Base-by-base conservation (phyloP, 805 yeast genomes). In the Hermanozyma aechmeae region DNA sequence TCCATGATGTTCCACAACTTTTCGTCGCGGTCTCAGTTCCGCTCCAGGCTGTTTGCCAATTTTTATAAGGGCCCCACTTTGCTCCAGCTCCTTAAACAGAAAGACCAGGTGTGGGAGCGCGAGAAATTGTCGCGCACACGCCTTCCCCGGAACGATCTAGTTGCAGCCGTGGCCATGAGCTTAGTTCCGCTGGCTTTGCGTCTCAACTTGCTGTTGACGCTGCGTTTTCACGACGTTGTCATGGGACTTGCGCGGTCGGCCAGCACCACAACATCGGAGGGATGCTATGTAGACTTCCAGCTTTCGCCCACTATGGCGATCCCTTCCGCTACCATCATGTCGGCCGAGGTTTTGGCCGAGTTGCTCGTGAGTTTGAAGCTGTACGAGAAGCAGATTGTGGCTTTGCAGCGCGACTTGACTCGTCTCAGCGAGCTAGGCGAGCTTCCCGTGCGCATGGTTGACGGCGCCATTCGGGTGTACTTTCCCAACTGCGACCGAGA, bases 401-500 rank as follows among this genome's bases (percentile, higher is more conserved):
- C 59, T 21, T 53, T 76, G 18, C 51, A 61, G 37, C 46, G 55
- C 14, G 69, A 68, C 36, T 54, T 74, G 27, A 41, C 54, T 23
- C 46, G 48, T 25, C 58, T 73, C 22, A 58, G 73, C 34, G 71
- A 74, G 17, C 70, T 77, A 32, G 92, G 92, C 3, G 74, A 76
- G 37, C 68, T 76, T 38, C 85, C 82, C 6, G 58, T 79, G 31
- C 61, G 73, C 26, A 53, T 70, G 30, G 61, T 61, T 26, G 44
- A 53, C 22, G 48, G 55, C 9, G 55, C 61, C 17, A 34, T 42
- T 8, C 57, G 78, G 39, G 71, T 78, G 10, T 78, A 71, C 47
- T 82, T 84, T 56, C 85, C 89, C 19, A 81, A 79, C 47, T 66
- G 79, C 34, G 84, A 79, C 35, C 53, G 65, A 5, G 57, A 50